phyloP scores from a whole-genome alignment of 1,139 yeast genomes.

The Magnusiomyces sp. region DNA sequence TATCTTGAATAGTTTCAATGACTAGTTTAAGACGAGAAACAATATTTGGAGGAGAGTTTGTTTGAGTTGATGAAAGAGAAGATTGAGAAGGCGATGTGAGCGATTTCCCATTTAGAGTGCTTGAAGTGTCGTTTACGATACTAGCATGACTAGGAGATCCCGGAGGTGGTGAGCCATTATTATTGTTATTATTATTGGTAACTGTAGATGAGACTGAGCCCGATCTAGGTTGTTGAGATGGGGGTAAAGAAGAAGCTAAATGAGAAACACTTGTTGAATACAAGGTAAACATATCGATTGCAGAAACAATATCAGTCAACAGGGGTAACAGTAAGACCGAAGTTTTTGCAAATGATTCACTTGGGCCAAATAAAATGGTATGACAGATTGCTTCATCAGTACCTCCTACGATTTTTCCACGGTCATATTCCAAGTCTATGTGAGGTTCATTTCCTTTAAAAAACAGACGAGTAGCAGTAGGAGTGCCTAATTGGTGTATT shows the following conservation, averaged over 20 bases:
- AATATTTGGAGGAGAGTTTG: slow-evolving; percentile 10
- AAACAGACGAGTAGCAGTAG: slow-evolving; percentile 8
- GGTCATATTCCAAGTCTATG: slow-evolving; percentile 51
- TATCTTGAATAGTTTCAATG: slow-evolving; percentile 39
- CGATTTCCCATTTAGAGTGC: slow-evolving; percentile 11
- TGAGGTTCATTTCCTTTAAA: slow-evolving; percentile 41
- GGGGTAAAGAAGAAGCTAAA: slow-evolving; percentile 25
- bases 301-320: slow-evolving; percentile 49
- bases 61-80: slow-evolving; percentile 4
- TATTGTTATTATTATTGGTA: not conserved
- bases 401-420: slow-evolving; percentile 41
- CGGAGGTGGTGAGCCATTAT: not conserved
- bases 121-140: slow-evolving; percentile 12
- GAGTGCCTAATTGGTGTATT: not conserved
- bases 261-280: slow-evolving; percentile 30
- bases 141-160: not conserved
- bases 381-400: slow-evolving; percentile 68
- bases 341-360: slow-evolving; percentile 36
- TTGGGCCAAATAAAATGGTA: slow-evolving; percentile 50
- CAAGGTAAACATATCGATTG: slow-evolving; percentile 42
- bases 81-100: slow-evolving; percentile 7
- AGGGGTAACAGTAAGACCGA: slow-evolving; percentile 56
- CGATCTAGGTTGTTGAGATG: slow-evolving; percentile 11
- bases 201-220: not conserved
- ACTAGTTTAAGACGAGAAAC: slow-evolving; percentile 29